Percentiles rank a stretch among this genome's conserved stretches.
Conservation (phyloP, 441 rosid species). For the Rhodomyrtus psidioides region DNA sequence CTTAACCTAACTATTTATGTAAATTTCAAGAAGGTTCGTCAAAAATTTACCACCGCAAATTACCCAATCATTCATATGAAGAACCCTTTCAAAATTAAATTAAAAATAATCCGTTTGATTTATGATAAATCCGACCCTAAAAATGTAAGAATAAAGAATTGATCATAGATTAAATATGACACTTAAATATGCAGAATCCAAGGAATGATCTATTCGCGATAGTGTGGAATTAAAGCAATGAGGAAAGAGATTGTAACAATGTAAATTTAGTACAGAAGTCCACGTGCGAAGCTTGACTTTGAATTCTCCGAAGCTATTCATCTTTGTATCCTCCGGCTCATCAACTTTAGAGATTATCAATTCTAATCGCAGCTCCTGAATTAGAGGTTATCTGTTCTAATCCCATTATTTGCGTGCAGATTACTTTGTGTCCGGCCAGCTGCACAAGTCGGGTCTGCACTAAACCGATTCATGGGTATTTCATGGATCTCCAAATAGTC, state of each 20-base stretch:
- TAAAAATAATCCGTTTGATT: neutral
- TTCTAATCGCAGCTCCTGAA: neutral
- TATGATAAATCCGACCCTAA: neutral
- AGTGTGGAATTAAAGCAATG: neutral
- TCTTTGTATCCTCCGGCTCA: neutral
- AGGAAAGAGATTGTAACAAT: neutral
- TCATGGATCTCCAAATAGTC: neutral
- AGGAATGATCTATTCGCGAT: neutral
- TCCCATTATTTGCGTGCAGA: neutral
- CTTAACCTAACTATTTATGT: neutral
- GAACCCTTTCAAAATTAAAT: accelerated
- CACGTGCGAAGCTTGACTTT: neutral
- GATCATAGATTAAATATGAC: neutral
- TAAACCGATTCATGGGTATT: neutral
- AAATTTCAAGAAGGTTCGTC: neutral
- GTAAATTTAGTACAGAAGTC: neutral
- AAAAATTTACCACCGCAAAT: accelerated
- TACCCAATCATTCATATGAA: neutral
- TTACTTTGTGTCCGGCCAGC: neutral
- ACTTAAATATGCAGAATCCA: neutral
- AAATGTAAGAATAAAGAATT: neutral
- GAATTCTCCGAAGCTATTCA: neutral
- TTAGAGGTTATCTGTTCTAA: neutral
- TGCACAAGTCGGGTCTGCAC: neutral
- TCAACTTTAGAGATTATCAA: neutral